Evolutionary conservation across 352 stramenopile species (phyloP).

Genomic region (Pilasporangium apinafurcum): DNA sequence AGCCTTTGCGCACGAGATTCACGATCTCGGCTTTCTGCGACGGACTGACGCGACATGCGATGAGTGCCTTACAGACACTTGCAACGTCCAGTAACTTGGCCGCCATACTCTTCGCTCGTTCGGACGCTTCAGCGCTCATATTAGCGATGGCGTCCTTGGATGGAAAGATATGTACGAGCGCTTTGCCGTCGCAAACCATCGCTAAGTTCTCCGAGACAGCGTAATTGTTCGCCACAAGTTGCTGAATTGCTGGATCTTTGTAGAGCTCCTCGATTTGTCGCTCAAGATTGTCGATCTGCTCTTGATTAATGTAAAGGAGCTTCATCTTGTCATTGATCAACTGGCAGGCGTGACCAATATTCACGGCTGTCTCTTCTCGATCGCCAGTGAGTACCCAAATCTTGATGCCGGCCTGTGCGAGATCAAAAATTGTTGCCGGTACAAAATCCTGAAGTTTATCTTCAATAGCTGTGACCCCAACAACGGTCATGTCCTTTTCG

Average conservation of each 20-base stretch:
- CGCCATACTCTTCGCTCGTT: constrained; percentile 22
- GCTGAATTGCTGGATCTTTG: constrained; percentile 28
- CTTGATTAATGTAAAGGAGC: constrained; percentile 56
- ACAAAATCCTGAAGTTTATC: constrained; percentile 95
- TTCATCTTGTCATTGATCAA: constrained; percentile 69
- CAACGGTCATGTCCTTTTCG: constrained; percentile 70
- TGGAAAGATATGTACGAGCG: constrained; percentile 60
- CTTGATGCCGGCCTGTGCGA: constrained; percentile 94
- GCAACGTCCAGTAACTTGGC: constrained; percentile 46
- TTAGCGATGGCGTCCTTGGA: constrained; percentile 37
- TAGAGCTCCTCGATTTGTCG: constrained; percentile 42
- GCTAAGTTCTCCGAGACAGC: constrained; percentile 39
- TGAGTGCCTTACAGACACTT: constrained; percentile 61
- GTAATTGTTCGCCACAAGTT: constrained; percentile 22
- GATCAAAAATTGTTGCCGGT: constrained; percentile 88
- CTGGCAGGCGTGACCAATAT: constrained; percentile 91
- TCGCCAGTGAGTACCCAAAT: constrained; percentile 98
- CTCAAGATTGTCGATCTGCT: constrained; percentile 27
- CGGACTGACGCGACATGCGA: constrained; percentile 80
- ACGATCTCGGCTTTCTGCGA: constrained; percentile 82
- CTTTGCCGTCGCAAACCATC: constrained; percentile 63
- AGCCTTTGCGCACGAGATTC: constrained; percentile 45
- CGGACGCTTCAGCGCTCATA: constrained; percentile 19
- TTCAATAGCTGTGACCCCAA: constrained; percentile 95
- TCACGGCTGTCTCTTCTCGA: constrained; percentile 96